Percentiles rank a stretch among this genome's conserved stretches.
Evolutionary conservation across 805 yeast genomes (phyloP).

Genomic region (Candida morakotiae): DNA sequence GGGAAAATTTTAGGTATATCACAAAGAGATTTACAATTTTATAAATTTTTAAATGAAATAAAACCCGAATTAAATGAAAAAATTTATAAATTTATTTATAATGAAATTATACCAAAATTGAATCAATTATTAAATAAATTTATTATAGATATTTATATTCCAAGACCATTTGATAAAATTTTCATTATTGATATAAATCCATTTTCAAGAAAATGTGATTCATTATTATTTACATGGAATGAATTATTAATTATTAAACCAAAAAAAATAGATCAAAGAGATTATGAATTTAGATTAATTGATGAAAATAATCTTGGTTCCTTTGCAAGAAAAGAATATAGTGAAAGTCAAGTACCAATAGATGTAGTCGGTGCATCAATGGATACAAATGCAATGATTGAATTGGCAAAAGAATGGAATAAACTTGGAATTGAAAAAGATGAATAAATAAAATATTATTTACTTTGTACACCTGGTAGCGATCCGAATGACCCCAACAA

Average conservation of each 20-base stretch:
- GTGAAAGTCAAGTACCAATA: conserved; percentile 87
- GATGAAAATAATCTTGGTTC: conserved; percentile 66
- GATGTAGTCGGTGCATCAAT: conserved; percentile 84
- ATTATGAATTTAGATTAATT: conserved; percentile 60
- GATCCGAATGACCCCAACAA: no score
- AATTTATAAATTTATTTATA: conserved; percentile 53
- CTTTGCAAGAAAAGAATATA: conserved; percentile 76
- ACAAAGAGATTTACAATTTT: conserved; percentile 84
- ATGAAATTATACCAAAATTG: conserved; percentile 22
- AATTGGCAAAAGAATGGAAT: conserved; percentile 11
- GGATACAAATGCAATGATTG: conserved; percentile 55
- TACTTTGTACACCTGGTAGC: no score
- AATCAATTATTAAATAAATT: conserved; percentile 34
- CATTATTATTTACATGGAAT: conserved; percentile 79
- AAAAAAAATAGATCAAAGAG: conserved; percentile 25
- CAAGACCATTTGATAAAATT: conserved; percentile 64
- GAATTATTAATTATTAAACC: conserved; percentile 46
- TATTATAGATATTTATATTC: conserved; percentile 80
- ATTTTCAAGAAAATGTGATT: conserved; percentile 71
- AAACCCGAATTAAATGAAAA: conserved; percentile 42
- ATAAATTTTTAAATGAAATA: conserved; percentile 59
- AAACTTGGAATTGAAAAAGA: no score
- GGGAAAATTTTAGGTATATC: conserved; percentile 64
- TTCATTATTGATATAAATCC: conserved; percentile 86
- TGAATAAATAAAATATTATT: no score